Evolutionary conservation across 2,329 filamentous ascomycete species (phyloP), one percentile per base, ranked within the genome.

Genomic region (Kalmusia sp.): DNA sequence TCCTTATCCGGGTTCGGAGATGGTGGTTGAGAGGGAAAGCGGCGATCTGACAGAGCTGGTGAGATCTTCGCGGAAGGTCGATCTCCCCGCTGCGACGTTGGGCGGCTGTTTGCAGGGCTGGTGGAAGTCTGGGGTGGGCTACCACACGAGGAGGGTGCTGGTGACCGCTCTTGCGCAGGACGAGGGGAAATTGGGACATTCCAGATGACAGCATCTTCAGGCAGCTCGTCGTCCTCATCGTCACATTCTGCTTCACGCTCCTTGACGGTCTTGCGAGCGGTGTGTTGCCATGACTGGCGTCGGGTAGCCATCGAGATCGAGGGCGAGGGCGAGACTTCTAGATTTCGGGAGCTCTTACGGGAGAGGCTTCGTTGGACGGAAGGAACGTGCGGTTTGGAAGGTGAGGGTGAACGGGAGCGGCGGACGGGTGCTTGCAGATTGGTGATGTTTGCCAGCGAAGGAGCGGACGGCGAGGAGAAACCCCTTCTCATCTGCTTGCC

Each of bases 201-300:
- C 75, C 91, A 90, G 40, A 95, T 83, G 47, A 92, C 82, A 21
- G 90, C 83, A 49, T 91, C 90, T 22, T 93, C 90, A 0, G 91
- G 91, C 25, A 95, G 87, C 52, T 84, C 82, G 57, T 91, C 86
- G 65, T 92, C 89, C 39, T 85, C 87, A 49, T 92, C 88, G 61
- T 93, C 89, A 62, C 91, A 93, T 68, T 93, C 90, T 49, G 85
- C 84, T 69, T 95, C 91, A 47, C 92, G 79, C 64, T 93, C 86
- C 54, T 87, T 77, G 1, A 84, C 80, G 0, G 87, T 86, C 71
- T 92, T 93, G 52, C 87, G 81, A 27, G 64, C 61, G 38, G 79
- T 84, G 0, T 87, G 83, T 70, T 92, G 88, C 89, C 89, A 93
- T 39, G 78, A 80, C 54, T 76, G 72, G 38, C 86, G 78, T 56